Conservation (phyloP, 2,329 filamentous ascomycete genomes). For the Dactylellina cionopaga region DNA sequence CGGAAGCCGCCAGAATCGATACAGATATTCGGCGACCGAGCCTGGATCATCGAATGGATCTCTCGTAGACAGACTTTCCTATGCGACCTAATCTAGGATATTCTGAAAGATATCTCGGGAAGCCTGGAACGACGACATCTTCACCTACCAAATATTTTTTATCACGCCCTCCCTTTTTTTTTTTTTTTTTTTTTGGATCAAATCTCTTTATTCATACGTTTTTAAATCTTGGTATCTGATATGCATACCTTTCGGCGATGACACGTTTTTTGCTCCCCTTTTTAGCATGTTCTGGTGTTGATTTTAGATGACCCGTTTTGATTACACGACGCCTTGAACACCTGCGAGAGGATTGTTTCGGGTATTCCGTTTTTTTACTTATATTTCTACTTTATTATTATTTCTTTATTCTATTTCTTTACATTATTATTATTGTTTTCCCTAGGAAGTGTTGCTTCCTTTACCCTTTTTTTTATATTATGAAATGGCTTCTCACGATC, state of each 20-base stretch:
- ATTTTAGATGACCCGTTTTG: conserved; percentile 41
- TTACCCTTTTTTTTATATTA: background rate
- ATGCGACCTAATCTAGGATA: background rate
- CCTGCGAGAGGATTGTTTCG: conserved; percentile 33
- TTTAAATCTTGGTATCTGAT: conserved; percentile 2
- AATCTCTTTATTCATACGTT: conserved; percentile 1
- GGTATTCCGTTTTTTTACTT: conserved; percentile 16
- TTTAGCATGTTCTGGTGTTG: conserved; percentile 52
- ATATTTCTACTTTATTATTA: background rate
- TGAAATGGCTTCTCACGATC: no score
- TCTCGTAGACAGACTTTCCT: conserved; percentile 31
- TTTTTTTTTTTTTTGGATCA: background rate
- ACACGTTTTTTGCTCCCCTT: conserved; percentile 26
- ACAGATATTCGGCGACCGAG: conserved; percentile 45
- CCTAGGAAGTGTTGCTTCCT: background rate
- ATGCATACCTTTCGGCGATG: conserved; percentile 39
- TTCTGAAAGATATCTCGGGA: background rate
- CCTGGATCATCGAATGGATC: conserved; percentile 47
- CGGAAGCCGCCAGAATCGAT: conserved; percentile 50
- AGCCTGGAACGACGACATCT: background rate
- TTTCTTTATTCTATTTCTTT: conserved; percentile 3
- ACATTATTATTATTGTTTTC: background rate
- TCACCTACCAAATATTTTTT: conserved; percentile 10
- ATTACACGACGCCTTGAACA: conserved; percentile 18
- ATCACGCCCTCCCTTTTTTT: background rate